Conservation (phyloP, 257 asterid species). For the Buddleja alternifolia region DNA sequence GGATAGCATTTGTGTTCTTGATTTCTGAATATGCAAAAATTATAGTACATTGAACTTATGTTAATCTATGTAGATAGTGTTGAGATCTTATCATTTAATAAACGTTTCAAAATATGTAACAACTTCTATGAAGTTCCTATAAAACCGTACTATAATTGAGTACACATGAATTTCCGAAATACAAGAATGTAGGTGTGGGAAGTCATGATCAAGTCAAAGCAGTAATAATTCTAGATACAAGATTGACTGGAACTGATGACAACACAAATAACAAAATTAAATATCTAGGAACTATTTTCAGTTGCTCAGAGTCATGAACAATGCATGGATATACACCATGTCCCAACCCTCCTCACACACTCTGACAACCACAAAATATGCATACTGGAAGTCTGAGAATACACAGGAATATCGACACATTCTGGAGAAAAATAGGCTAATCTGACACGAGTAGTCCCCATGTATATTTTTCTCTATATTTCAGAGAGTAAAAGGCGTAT, state of each 20-base stretch:
- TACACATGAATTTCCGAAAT: background rate
- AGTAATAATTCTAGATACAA: background rate
- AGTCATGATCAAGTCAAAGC: constrained; percentile 8
- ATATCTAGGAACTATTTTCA: constrained; percentile 16
- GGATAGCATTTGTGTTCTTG: constrained; percentile 3
- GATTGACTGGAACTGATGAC: background rate
- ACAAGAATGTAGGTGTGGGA: background rate
- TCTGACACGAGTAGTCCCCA: background rate
- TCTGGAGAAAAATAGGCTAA: constrained; percentile 1
- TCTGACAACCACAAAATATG: background rate
- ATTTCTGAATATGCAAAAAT: constrained; percentile 3
- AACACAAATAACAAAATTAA: constrained; percentile 5
- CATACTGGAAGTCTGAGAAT: background rate
- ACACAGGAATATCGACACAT: background rate
- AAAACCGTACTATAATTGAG: constrained; percentile 16
- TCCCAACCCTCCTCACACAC: background rate
- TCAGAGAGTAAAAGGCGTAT: background rate
- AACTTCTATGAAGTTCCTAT: background rate
- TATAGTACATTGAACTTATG: constrained; percentile 10
- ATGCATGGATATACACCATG: constrained; percentile 2
- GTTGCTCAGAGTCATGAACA: background rate
- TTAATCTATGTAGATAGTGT: constrained; percentile 3
- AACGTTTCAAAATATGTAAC: constrained; percentile 6
- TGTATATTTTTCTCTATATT: background rate
- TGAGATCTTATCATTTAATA: constrained; percentile 22